phyloP scores from a whole-genome alignment of 2,329 filamentous ascomycete genomes.

The Laburnicola sp. region DNA sequence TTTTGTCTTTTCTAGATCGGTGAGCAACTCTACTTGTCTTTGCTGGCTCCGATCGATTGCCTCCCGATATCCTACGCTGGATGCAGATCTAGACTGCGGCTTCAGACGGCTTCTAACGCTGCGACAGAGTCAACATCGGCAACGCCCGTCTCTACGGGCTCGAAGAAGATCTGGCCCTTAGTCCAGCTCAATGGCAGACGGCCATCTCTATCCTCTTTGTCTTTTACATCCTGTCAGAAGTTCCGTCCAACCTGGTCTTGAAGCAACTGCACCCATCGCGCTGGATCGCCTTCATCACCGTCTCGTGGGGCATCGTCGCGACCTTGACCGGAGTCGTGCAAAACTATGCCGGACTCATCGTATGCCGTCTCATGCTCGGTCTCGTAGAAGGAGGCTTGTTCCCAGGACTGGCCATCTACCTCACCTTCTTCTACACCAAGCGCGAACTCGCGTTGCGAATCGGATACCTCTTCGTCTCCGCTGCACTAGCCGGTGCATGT shows the following conservation, averaged over 20 bases:
- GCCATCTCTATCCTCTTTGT: conserved; percentile 65
- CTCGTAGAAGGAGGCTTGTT: conserved; percentile 9
- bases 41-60: no score
- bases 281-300: conserved; percentile 10
- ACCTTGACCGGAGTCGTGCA: conserved; percentile 51
- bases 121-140: conserved; percentile 65
- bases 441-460: conserved; percentile 54
- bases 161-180: conserved; percentile 59
- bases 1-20: conserved; percentile 76
- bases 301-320: conserved; percentile 46
- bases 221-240: conserved; percentile 46
- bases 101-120: conserved; percentile 14
- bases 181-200: conserved; percentile 53
- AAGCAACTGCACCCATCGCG: conserved; percentile 54
- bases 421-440: conserved; percentile 51
- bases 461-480: conserved; percentile 56
- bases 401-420: conserved; percentile 5
- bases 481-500: conserved; percentile 59
- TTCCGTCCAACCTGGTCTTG: conserved; percentile 61
- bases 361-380: conserved; percentile 23
- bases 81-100: neutral
- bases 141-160: conserved; percentile 68
- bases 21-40: conserved; percentile 39
- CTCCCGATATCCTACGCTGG: no score
- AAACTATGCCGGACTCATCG: conserved; percentile 15